Evolutionary conservation across 352 stramenopile species (phyloP).

Genomic region (Phytopythium kandeliae): DNA sequence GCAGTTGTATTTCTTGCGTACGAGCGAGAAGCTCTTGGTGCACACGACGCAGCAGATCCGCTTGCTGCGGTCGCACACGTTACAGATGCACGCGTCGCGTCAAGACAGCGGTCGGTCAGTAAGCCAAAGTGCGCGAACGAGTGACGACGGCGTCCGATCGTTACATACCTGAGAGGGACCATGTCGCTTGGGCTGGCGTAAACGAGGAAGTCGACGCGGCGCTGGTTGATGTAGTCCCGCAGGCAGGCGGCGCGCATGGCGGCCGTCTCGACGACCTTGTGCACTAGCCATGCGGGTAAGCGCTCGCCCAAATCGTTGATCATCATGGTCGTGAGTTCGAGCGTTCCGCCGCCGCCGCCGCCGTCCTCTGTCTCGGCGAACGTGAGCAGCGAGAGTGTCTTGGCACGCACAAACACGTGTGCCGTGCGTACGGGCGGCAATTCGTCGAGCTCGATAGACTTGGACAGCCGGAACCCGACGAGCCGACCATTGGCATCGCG

Average conservation of each 20-base stretch:
- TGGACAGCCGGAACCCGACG: slow-evolving; percentile 67
- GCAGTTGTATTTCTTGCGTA: slow-evolving; percentile 86
- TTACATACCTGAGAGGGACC: slow-evolving; percentile 46
- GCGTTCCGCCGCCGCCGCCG: slow-evolving; percentile 29
- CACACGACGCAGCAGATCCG: slow-evolving; percentile 78
- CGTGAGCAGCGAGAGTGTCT: slow-evolving; percentile 72
- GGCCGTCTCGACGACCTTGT: slow-evolving; percentile 78
- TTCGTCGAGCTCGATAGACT: slow-evolving; percentile 67
- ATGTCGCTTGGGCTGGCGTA: slow-evolving; percentile 61
- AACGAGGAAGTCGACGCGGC: slow-evolving; percentile 64
- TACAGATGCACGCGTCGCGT: too few species aligned
- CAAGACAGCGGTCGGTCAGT: too few species aligned
- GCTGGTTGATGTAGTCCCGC: slow-evolving; percentile 73
- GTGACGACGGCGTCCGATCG: too few species aligned
- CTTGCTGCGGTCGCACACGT: slow-evolving; percentile 13
- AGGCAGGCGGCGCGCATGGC: slow-evolving; percentile 72
- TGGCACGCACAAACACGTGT: slow-evolving; percentile 58
- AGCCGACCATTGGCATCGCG: slow-evolving; percentile 47
- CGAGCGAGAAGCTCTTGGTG: slow-evolving; percentile 78
- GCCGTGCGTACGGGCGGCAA: slow-evolving; percentile 36
- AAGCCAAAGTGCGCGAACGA: too few species aligned
- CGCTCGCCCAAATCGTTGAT: slow-evolving; percentile 76
- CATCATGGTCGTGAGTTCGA: slow-evolving; percentile 79
- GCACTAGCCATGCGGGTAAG: slow-evolving; percentile 70
- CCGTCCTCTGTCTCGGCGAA: slow-evolving; percentile 44